A percentile compares a stretch with the other conserved stretches of the same genome.
Evolutionary conservation across 176 grass and related monocot genomes (phyloP).

Genomic region (Alopecurus myosuroides): DNA sequence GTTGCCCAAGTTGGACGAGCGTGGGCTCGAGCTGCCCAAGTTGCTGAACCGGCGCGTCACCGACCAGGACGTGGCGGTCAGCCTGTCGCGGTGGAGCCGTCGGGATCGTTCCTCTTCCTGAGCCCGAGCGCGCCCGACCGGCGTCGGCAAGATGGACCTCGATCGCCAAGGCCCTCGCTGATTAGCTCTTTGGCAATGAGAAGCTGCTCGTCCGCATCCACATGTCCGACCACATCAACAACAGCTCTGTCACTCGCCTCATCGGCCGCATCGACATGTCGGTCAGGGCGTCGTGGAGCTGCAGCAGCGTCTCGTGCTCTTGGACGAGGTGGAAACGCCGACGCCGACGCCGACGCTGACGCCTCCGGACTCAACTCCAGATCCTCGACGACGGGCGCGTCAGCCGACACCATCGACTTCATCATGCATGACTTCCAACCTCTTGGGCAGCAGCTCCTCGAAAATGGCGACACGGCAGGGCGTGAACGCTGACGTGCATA

Average conservation of each 20-base stretch:
- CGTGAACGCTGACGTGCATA: neutral
- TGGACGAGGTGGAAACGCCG: slow-evolving; percentile 93
- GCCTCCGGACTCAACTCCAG: slow-evolving; percentile 80
- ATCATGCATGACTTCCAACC: slow-evolving; percentile 95
- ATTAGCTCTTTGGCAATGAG: slow-evolving; percentile 88
- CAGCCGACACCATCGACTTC: slow-evolving; percentile 80
- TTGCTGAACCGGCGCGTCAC: slow-evolving; percentile 57
- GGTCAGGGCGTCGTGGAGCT: slow-evolving; percentile 86
- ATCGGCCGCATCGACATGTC: slow-evolving; percentile 86
- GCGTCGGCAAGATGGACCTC: slow-evolving; percentile 93
- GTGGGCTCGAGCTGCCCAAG: slow-evolving; percentile 55
- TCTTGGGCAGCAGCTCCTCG: slow-evolving; percentile 80
- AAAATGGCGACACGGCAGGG: slow-evolving; percentile 39
- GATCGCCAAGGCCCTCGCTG: slow-evolving; percentile 85
- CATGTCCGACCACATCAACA: slow-evolving; percentile 95
- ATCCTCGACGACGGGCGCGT: slow-evolving; percentile 84
- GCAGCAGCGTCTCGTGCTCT: slow-evolving; percentile 72
- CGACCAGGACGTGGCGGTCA: slow-evolving; percentile 52
- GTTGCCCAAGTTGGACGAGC: slow-evolving; percentile 45
- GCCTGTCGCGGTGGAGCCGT: slow-evolving; percentile 76
- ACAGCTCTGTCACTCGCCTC: slow-evolving; percentile 69
- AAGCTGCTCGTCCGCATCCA: slow-evolving; percentile 84
- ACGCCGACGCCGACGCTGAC: too few relatives aligned
- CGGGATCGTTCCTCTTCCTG: slow-evolving; percentile 88
- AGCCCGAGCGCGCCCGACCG: slow-evolving; percentile 85